A percentile compares a stretch with the other conserved stretches of the same genome.
Evolutionary conservation across 179 eudicot species (phyloP).

Genomic region (Silene noctiflora): DNA sequence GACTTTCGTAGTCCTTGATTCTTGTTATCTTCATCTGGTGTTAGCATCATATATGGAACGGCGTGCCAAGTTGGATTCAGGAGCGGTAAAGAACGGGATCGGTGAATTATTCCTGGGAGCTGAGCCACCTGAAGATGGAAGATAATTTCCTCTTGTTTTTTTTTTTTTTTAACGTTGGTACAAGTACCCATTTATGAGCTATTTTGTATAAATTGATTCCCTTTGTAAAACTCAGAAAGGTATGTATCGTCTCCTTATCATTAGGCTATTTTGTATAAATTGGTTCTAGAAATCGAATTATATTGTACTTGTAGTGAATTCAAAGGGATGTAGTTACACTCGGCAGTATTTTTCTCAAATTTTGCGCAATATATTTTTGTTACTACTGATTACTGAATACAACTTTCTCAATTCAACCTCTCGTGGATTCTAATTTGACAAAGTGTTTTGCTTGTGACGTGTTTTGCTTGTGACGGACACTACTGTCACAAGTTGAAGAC

Average conservation of each 20-base stretch:
- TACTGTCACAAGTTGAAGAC: no score
- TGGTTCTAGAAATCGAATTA: no score
- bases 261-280: no score
- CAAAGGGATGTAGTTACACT: no score
- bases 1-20: not conserved
- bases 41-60: slow-evolving; percentile 84
- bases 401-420: no score
- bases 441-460: no score
- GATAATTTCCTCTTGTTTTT: not conserved
- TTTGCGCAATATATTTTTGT: no score
- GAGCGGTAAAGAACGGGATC: slow-evolving; percentile 15
- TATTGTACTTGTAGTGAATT: not conserved
- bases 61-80: slow-evolving; percentile 42
- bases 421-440: no score
- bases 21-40: slow-evolving; percentile 19
- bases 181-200: not conserved
- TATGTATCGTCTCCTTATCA: not conserved
- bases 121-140: slow-evolving; percentile 10
- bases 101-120: slow-evolving; percentile 11
- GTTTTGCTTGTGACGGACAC: no score
- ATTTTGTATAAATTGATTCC: not conserved
- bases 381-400: no score
- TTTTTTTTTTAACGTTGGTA: not conserved
- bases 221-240: not conserved
- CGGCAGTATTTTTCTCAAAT: no score